Percentiles rank a stretch among this genome's conserved stretches.
Conservation (phyloP, 2,329 filamentous ascomycete species). For the Dothiorella sarmentorum region DNA sequence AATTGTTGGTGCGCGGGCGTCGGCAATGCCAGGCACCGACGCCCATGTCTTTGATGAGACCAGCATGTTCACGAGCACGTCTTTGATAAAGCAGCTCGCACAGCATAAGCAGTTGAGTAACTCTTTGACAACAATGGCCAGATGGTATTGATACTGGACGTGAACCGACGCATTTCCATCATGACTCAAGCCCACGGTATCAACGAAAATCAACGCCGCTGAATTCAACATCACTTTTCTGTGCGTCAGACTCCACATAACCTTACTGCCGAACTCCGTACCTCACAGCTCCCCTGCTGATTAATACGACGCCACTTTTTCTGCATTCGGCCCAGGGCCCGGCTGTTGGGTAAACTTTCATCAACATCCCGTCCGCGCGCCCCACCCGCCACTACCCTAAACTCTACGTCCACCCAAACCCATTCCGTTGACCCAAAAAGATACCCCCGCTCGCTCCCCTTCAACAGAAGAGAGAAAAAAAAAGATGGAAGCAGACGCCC, state of each 20-base stretch:
- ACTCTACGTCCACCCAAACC: not conserved
- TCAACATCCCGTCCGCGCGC: not conserved
- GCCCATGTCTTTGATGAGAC: not conserved
- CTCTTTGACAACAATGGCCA: not conserved
- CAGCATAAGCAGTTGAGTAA: too few relatives aligned
- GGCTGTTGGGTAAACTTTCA: slow-evolving; percentile 7
- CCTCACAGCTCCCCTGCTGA: not conserved
- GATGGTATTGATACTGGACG: not conserved
- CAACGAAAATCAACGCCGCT: not conserved
- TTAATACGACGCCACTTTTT: slow-evolving; percentile 7
- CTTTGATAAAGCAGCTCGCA: not conserved
- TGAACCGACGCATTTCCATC: not conserved
- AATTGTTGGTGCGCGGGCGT: not conserved
- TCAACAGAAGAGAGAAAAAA: too few relatives aligned
- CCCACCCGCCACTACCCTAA: too few relatives aligned
- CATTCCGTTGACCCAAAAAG: not conserved
- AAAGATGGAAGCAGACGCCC: slow-evolving; percentile 24
- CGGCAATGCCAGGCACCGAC: not conserved
- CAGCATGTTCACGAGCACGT: not conserved
- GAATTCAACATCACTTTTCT: too few relatives aligned
- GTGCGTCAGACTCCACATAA: too few relatives aligned
- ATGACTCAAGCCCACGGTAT: not conserved
- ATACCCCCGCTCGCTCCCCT: too few relatives aligned
- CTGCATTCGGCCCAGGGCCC: not conserved
- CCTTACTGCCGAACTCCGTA: too few relatives aligned